Evolutionary conservation across 169 alveolate species (phyloP).

Genomic region (Amoebophrya sp.): DNA sequence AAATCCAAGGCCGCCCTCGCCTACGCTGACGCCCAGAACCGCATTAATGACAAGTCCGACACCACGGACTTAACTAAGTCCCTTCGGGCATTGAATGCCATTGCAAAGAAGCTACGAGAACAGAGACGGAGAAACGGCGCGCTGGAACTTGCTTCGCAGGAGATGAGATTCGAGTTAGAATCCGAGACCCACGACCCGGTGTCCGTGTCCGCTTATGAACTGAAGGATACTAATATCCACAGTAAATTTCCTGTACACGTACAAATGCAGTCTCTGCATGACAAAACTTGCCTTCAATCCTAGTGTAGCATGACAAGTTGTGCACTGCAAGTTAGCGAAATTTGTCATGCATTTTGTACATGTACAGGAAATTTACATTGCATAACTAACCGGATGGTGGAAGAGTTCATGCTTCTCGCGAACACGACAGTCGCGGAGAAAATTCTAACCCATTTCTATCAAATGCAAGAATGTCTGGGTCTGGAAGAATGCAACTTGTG

Average conservation of each 20-base stretch:
- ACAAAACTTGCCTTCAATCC: too few relatives aligned
- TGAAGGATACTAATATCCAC: constrained; percentile 29
- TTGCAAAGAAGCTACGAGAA: constrained; percentile 69
- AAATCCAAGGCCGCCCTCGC: neutral
- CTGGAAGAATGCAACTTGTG: too few relatives aligned
- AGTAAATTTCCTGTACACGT: too few relatives aligned
- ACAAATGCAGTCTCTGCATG: too few relatives aligned
- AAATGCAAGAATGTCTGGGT: too few relatives aligned
- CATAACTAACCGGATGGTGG: constrained; percentile 67
- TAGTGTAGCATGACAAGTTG: too few relatives aligned
- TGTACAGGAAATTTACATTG: too few relatives aligned
- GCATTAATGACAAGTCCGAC: constrained; percentile 21
- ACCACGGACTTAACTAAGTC: neutral
- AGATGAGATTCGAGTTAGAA: constrained; percentile 54
- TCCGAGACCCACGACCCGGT: constrained; percentile 26
- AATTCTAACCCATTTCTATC: neutral
- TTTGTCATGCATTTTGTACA: too few relatives aligned
- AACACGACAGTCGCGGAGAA: constrained; percentile 84
- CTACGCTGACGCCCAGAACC: constrained; percentile 34
- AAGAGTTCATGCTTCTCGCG: constrained; percentile 95
- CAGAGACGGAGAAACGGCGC: constrained; percentile 86
- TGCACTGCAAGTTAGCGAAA: too few relatives aligned
- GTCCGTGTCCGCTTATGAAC: neutral
- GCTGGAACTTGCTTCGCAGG: constrained; percentile 79
- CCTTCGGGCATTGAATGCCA: constrained; percentile 53